These are phyloP conservation scores for Stephanodiscus triporus DNA, from an alignment of 108 stramenopile species.

Conservation along the genomic window DNA sequence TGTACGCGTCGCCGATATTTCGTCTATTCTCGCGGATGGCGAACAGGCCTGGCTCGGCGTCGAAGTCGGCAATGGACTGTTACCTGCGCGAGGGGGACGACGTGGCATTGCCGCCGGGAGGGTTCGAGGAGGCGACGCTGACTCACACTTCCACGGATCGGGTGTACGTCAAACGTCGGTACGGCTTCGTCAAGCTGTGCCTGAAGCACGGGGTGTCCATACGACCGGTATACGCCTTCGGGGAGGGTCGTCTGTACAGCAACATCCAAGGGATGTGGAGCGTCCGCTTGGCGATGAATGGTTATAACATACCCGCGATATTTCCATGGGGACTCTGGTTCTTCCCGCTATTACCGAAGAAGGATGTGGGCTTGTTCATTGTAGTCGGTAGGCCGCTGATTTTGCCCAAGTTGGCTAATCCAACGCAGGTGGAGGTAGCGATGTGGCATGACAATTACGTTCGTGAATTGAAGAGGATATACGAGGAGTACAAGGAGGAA, in stretches of 20 bases:
- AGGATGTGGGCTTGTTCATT: slow-evolving; percentile 47
- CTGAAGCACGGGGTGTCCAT: slow-evolving; percentile 62
- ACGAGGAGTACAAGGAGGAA: slow-evolving; percentile 64
- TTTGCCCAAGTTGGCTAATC: slow-evolving; percentile 64
- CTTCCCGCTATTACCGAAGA: slow-evolving; percentile 60
- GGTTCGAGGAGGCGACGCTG: slow-evolving; percentile 80
- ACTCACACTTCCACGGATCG: slow-evolving; percentile 49
- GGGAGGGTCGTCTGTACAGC: slow-evolving; percentile 55
- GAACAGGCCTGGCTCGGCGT: slow-evolving; percentile 59
- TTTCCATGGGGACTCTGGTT: slow-evolving; percentile 52
- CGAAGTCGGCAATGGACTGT: slow-evolving; percentile 29
- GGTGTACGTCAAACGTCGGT: slow-evolving; percentile 61
- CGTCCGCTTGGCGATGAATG: slow-evolving; percentile 39
- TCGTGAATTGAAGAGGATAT: slow-evolving; percentile 52
- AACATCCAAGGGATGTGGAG: slow-evolving; percentile 62
- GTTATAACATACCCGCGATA: slow-evolving; percentile 47
- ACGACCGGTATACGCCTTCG: slow-evolving; percentile 72
- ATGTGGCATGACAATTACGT: slow-evolving; percentile 69
- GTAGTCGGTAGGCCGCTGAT: slow-evolving; percentile 61
- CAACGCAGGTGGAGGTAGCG: slow-evolving; percentile 58
- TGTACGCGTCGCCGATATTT: slow-evolving; percentile 63
- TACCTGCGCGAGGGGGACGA: slow-evolving; percentile 38
- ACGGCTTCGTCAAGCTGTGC: slow-evolving; percentile 67
- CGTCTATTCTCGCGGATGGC: slow-evolving; percentile 48
- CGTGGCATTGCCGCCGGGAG: slow-evolving; percentile 70